These are phyloP conservation scores for Hyphodiscus sp. DNA, from an alignment of 2,329 filamentous ascomycete genomes.

Conservation along the genomic window DNA sequence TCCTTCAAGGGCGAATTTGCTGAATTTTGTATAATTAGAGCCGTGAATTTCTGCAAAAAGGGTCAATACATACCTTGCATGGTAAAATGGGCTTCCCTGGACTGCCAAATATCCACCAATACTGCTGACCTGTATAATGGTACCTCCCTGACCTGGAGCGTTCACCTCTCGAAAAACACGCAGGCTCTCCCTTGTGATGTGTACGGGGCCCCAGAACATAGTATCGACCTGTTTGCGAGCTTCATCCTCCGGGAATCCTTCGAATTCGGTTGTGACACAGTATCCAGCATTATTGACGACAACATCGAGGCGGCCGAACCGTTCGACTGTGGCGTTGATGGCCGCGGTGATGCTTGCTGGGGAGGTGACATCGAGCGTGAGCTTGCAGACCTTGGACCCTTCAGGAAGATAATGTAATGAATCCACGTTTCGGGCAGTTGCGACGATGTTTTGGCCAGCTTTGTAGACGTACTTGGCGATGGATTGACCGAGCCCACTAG, in stretches of 20 bases:
- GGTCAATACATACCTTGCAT: constrained; percentile 17
- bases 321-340: constrained; percentile 29
- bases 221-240: constrained; percentile 33
- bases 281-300: constrained; percentile 56
- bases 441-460: constrained; percentile 35
- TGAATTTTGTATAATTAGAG: not conserved
- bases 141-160: constrained; percentile 23
- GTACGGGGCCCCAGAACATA: constrained; percentile 9
- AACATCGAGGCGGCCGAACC: constrained; percentile 43
- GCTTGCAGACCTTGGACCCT: constrained; percentile 34
- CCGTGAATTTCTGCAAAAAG: not conserved
- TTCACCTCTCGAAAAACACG: constrained; percentile 9
- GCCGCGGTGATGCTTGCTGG: constrained; percentile 30
- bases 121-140: constrained; percentile 35
- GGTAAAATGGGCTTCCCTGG: constrained; percentile 32
- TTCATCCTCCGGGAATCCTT: constrained; percentile 30
- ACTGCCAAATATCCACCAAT: constrained; percentile 31
- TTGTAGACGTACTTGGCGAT: constrained; percentile 33
- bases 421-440: constrained; percentile 39
- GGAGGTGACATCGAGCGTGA: constrained; percentile 41
- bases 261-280: constrained; percentile 44
- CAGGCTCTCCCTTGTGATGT: constrained; percentile 4
- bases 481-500: constrained; percentile 36
- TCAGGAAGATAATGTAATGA: constrained; percentile 35
- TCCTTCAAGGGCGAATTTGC: not conserved